phyloP scores from a whole-genome alignment of 2,329 filamentous ascomycete genomes.

The Stemphylium beticola region DNA sequence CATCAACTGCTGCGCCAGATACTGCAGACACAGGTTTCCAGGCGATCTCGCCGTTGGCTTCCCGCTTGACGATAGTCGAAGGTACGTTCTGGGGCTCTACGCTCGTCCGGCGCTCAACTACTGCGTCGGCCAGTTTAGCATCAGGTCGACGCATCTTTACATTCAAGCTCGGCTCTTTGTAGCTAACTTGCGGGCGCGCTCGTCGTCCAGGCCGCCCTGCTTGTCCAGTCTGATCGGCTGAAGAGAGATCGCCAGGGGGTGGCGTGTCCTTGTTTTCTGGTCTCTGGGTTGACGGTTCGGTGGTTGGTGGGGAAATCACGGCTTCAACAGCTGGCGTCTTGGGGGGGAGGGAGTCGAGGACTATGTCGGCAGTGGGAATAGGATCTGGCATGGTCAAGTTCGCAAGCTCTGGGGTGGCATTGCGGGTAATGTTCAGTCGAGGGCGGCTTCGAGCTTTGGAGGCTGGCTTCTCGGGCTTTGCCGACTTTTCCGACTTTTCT shows the following conservation, averaged over 20 bases:
- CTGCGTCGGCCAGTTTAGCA: slow-evolving; percentile 55
- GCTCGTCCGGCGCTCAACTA: slow-evolving; percentile 39
- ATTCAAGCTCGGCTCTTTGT: slow-evolving; percentile 56
- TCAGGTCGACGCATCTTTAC: slow-evolving; percentile 58
- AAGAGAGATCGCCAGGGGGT: slow-evolving; percentile 50
- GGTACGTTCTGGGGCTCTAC: slow-evolving; percentile 32
- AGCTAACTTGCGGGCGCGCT: slow-evolving; percentile 55
- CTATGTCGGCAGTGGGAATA: slow-evolving; percentile 35
- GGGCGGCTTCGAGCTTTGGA: slow-evolving; percentile 30
- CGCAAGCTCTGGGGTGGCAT: slow-evolving; percentile 27
- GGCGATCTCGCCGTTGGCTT: slow-evolving; percentile 27
- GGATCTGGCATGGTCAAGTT: slow-evolving; percentile 29
- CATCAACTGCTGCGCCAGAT: slow-evolving; percentile 24
- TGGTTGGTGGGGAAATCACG: slow-evolving; percentile 54
- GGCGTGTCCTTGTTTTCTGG: slow-evolving; percentile 52
- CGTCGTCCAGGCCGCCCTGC: slow-evolving; percentile 52
- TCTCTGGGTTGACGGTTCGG: slow-evolving; percentile 49
- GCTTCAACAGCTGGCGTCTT: slow-evolving; percentile 48
- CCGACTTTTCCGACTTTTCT: slow-evolving; percentile 36
- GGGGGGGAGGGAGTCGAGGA: slow-evolving; percentile 46
- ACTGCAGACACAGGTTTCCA: slow-evolving; percentile 39
- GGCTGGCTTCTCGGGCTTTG: slow-evolving; percentile 33
- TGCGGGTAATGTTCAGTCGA: slow-evolving; percentile 36
- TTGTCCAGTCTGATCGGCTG: slow-evolving; percentile 41
- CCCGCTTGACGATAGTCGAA: slow-evolving; percentile 37